A percentile compares a stretch with the other conserved stretches of the same genome.
These are phyloP conservation scores for Chaetomium fimeti DNA, from an alignment of 495 filamentous ascomycete species.

Conservation along the genomic window DNA sequence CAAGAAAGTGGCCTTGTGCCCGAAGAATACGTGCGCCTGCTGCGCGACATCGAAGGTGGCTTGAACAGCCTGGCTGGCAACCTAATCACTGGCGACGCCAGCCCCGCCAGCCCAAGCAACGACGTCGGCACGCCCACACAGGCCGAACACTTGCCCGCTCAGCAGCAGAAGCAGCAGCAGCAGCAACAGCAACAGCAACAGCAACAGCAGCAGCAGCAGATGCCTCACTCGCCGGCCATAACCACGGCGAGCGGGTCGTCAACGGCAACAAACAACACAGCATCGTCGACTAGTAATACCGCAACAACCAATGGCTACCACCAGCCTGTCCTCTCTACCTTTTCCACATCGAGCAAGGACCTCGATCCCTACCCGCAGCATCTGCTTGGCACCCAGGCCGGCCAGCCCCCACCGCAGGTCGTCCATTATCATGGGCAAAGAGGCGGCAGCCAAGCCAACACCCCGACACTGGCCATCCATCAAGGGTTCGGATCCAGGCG, in stretches of 20 bases:
- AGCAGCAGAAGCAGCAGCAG: no score
- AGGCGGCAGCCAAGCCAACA: conserved; percentile 60
- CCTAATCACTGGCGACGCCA: conserved; percentile 32
- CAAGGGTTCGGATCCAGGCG: conserved; percentile 41
- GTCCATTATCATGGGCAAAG: conserved; percentile 60
- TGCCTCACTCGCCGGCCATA: conserved; percentile 44
- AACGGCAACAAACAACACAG: conserved; percentile 13
- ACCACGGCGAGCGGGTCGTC: conserved; percentile 40
- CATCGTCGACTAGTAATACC: conserved; percentile 31
- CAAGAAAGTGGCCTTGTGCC: conserved; percentile 83
- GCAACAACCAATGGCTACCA: conserved; percentile 53
- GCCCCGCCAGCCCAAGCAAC: conserved; percentile 41
- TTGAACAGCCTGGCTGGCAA: conserved; percentile 54
- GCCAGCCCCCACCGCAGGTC: conserved; percentile 60
- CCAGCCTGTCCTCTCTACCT: conserved; percentile 68
- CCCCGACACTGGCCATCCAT: conserved; percentile 51
- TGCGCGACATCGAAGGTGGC: conserved; percentile 82
- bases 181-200: no score
- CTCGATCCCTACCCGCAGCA: conserved; percentile 69
- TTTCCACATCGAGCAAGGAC: conserved; percentile 73
- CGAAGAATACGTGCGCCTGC: conserved; percentile 91
- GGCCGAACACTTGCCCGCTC: conserved; percentile 42
- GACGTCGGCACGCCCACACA: conserved; percentile 58
- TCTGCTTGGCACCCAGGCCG: conserved; percentile 55
- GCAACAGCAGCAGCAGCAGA: no score